These are phyloP conservation scores for Saccharomyces uvarum DNA, from an alignment of 1,139 yeast species.

Conservation along the genomic window DNA sequence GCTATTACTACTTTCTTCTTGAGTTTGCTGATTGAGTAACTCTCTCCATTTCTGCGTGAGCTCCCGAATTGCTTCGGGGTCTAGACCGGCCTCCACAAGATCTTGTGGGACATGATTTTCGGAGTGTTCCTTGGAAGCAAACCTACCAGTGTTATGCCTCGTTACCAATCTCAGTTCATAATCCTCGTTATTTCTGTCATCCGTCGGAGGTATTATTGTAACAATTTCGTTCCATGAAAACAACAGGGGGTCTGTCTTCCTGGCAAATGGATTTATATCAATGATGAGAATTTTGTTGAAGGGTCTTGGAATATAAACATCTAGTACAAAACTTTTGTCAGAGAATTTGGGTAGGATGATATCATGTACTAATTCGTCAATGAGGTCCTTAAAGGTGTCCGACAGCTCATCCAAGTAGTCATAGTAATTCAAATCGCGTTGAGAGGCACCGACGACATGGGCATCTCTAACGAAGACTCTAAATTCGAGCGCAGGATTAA, in stretches of 20 bases:
- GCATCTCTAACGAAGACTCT: constrained; percentile 68
- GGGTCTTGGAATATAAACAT: constrained; percentile 75
- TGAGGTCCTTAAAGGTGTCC: constrained; percentile 40
- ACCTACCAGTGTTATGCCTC: constrained; percentile 59
- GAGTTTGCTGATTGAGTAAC: constrained; percentile 30
- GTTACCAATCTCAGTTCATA: constrained; percentile 62
- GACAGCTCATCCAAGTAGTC: constrained; percentile 50
- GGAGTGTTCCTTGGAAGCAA: constrained; percentile 73
- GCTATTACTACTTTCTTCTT: constrained; percentile 16
- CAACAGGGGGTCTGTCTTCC: constrained; percentile 66
- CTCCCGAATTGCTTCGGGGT: constrained; percentile 57
- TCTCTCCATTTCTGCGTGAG: constrained; percentile 55
- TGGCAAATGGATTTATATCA: constrained; percentile 79
- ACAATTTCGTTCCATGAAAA: constrained; percentile 79
- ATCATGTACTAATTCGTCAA: constrained; percentile 50
- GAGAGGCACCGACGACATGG: constrained; percentile 64
- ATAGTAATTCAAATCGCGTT: constrained; percentile 79
- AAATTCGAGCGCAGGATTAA: constrained; percentile 87
- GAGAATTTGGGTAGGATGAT: constrained; percentile 45
- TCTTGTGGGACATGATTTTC: constrained; percentile 90
- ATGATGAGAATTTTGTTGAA: constrained; percentile 56
- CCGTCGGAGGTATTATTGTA: constrained; percentile 8
- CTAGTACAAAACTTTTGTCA: constrained; percentile 57
- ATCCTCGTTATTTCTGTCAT: constrained; percentile 28
- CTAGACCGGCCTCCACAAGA: constrained; percentile 72